Evolutionary conservation across 164 flowering plant genomes (phyloP), one percentile per base, ranked within the genome.

Genomic region (Euptelea pleiosperma): DNA sequence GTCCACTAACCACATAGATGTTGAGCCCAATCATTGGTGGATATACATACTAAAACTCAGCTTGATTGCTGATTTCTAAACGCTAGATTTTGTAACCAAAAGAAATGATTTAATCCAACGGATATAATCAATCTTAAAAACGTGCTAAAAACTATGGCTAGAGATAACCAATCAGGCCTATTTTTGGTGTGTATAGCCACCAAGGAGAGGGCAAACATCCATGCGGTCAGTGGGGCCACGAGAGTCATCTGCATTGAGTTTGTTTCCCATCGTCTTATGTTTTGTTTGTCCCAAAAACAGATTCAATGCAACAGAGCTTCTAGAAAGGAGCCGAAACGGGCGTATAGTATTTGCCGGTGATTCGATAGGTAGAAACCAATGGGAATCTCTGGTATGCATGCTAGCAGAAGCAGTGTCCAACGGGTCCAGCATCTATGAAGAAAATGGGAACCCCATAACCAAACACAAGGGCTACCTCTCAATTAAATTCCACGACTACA

Each of bases 371-470:
- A 81, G 99, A 72, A 90, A 91, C 75, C 96, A 94, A 37, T 91
- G 96, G 97, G 99, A 90, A 51, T 94, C 99, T 11, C 52, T 94
- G 57, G 33, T 91, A 22, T 94, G 99, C 83, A 83, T 88, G 97
- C 79, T 94, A 1, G 69, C 83, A 19, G 71, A 67, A 63, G 86
- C 74, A 16, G 83, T 87, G 31, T 50, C 89, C 0, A 86, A 92
- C 76, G 33, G 57, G 26, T 81, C 91, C 0, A 53, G 70, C 4
- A 78, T 86, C 47, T 83, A 82, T 43, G 95, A 93, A 74, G 78
- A 66, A 34, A 68, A 80, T 44, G 95, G 97, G 16, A 80, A 61
- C 37, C 87, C 95, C 4, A 84, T 93, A 53, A 75, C 80, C 18
- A 90, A 89, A 55, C 98, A 91, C 79, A 90, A 77, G 58, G 96